Percentiles rank a stretch among this genome's conserved stretches.
These are phyloP conservation scores for Marvania coccoides DNA, from an alignment of 139 green algal genomes.

Conservation along the genomic window DNA sequence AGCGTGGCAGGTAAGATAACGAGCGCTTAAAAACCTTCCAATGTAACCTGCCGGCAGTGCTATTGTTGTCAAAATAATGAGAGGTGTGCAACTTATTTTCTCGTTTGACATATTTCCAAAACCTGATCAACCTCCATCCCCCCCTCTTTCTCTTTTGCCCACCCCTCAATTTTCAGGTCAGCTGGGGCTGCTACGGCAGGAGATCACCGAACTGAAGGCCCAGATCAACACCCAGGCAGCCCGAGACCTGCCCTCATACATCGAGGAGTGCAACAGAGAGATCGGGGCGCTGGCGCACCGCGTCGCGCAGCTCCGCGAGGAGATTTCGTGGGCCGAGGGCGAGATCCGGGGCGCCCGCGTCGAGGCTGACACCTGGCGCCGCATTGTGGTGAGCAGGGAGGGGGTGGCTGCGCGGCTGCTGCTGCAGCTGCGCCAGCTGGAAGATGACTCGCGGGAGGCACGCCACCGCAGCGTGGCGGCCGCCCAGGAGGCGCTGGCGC, in stretches of 20 bases:
- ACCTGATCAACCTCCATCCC: too few relatives aligned
- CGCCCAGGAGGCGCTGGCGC: slow-evolving; percentile 12
- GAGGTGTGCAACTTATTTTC: background rate
- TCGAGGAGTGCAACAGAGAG: slow-evolving; percentile 19
- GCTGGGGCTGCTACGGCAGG: slow-evolving; percentile 10
- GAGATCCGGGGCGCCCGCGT: background rate
- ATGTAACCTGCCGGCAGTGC: background rate
- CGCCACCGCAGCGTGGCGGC: background rate
- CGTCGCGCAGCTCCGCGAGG: slow-evolving; percentile 18
- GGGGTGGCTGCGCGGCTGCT: slow-evolving; percentile 5
- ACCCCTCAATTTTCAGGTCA: too few relatives aligned
- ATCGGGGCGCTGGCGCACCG: slow-evolving; percentile 11
- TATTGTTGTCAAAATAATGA: background rate
- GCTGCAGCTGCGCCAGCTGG: slow-evolving; percentile 5
- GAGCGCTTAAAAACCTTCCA: too few relatives aligned
- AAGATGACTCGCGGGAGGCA: background rate
- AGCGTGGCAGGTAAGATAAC: background rate
- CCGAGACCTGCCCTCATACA: slow-evolving; percentile 19
- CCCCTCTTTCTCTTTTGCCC: background rate
- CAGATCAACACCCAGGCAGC: background rate
- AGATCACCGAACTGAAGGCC: slow-evolving; percentile 15
- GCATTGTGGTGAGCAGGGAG: slow-evolving; percentile 4
- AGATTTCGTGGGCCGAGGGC: background rate
- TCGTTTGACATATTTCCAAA: background rate
- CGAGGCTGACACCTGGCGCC: background rate